A percentile compares a stretch with the other conserved stretches of the same genome.
Conservation (phyloP, 768 basidiomycete genomes). For the Lyophyllum decastes region DNA sequence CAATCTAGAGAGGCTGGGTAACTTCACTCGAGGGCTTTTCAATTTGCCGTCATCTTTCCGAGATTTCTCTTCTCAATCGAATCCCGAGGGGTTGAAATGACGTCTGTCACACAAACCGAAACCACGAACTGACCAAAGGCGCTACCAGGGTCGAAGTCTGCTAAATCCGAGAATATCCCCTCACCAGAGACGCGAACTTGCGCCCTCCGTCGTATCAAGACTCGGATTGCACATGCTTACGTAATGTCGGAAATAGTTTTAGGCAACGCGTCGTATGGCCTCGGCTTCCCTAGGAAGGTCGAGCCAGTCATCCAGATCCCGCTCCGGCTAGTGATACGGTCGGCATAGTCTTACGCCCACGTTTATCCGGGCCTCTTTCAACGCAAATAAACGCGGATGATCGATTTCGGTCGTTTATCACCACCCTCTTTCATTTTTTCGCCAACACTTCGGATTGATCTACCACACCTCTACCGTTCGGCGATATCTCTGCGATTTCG, state of each 20-base stretch:
- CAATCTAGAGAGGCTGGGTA: conserved; percentile 4
- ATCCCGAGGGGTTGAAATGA: not conserved
- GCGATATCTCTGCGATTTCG: conserved; percentile 40
- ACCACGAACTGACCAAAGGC: not conserved
- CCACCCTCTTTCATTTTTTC: conserved; percentile 13
- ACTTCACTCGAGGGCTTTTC: not conserved
- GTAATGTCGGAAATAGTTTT: no score
- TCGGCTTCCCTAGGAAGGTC: no score
- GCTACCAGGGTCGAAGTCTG: not conserved
- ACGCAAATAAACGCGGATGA: not conserved
- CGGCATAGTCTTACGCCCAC: not conserved
- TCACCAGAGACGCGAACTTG: not conserved
- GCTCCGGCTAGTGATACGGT: not conserved
- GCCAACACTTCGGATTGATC: conserved; percentile 39
- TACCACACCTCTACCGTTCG: conserved; percentile 29
- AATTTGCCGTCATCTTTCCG: conserved; percentile 13
- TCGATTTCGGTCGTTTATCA: conserved; percentile 7
- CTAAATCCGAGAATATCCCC: not conserved
- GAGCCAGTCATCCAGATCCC: not conserved
- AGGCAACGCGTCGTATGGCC: no score
- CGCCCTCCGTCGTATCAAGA: no score
- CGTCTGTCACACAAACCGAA: not conserved
- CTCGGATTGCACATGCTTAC: no score
- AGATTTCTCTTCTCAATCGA: conserved; percentile 1
- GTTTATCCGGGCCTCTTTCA: conserved; percentile 7